A percentile compares a stretch with the other conserved stretches of the same genome.
Evolutionary conservation across 495 filamentous ascomycete species (phyloP).

Genomic region (Antarctomyces pellizariae): DNA sequence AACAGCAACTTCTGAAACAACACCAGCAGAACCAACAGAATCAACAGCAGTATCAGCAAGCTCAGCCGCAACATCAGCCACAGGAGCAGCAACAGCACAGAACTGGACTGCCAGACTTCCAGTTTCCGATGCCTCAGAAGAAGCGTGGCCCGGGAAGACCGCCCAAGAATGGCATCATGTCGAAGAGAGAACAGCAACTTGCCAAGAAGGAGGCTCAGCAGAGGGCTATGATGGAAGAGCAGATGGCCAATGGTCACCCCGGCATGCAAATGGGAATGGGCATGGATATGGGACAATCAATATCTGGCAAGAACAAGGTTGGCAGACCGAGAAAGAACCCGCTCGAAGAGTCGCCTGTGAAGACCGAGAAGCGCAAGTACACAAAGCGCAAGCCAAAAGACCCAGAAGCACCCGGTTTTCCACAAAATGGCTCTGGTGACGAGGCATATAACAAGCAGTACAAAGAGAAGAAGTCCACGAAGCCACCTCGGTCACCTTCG

Average conservation of each 20-base stretch:
- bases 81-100: slow-evolving; percentile 1
- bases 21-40: background rate
- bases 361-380: slow-evolving; percentile 55
- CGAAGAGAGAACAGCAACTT: slow-evolving; percentile 52
- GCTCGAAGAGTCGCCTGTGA: slow-evolving; percentile 30
- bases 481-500: slow-evolving; percentile 42
- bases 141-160: slow-evolving; percentile 71
- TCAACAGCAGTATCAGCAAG: slow-evolving; percentile 1
- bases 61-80: background rate
- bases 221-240: slow-evolving; percentile 21
- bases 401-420: slow-evolving; percentile 18
- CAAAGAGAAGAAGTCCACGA: slow-evolving; percentile 33
- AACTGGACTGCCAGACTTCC: slow-evolving; percentile 1
- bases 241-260: background rate
- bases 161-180: slow-evolving; percentile 84
- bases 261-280: slow-evolving; percentile 1
- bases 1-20: background rate
- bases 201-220: slow-evolving; percentile 36
- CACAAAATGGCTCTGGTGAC: slow-evolving; percentile 18
- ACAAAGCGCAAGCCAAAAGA: slow-evolving; percentile 48
- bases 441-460: slow-evolving; percentile 28
- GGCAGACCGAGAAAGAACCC: slow-evolving; percentile 30
- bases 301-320: slow-evolving; percentile 33
- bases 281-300: slow-evolving; percentile 19
- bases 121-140: slow-evolving; percentile 19